phyloP scores from a whole-genome alignment of 139 green algal species.

The Chlamydomonas asymmetrica region DNA sequence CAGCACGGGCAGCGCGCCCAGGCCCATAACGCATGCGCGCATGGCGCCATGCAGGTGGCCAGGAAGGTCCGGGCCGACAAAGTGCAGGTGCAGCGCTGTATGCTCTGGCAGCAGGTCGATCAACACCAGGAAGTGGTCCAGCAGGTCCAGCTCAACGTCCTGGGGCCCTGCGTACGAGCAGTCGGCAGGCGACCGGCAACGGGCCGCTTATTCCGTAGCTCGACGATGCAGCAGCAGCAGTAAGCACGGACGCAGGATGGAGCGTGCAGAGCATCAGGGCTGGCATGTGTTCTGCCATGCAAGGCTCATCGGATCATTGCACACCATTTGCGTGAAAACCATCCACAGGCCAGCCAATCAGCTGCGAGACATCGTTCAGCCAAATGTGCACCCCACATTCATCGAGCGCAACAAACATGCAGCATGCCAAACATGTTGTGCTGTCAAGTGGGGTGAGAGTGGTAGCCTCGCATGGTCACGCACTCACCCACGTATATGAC shows the following conservation, averaged over 20 bases:
- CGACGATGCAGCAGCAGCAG: background rate
- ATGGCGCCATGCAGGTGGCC: background rate
- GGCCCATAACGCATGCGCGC: background rate
- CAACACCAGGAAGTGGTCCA: conserved; percentile 31
- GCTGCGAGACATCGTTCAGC: too few relatives aligned
- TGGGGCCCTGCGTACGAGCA: conserved; percentile 10
- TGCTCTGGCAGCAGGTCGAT: conserved; percentile 28
- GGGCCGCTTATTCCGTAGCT: background rate
- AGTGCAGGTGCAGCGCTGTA: background rate
- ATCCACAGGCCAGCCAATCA: too few relatives aligned
- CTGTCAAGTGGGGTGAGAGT: too few relatives aligned
- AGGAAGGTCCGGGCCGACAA: conserved; percentile 17
- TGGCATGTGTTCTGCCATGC: background rate
- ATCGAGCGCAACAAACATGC: too few relatives aligned
- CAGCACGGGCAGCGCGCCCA: background rate
- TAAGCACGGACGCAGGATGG: background rate
- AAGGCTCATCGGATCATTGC: too few relatives aligned
- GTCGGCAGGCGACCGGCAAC: background rate
- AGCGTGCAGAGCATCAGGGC: background rate
- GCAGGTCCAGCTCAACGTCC: conserved; percentile 16
- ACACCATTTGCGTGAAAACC: too few relatives aligned
- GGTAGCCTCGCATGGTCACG: too few relatives aligned
- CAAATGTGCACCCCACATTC: too few relatives aligned
- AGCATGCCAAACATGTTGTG: too few relatives aligned
- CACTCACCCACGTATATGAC: conserved; percentile 21